A percentile compares a stretch with the other conserved stretches of the same genome.
These are phyloP conservation scores for Talaromyces proteolyticus DNA, from an alignment of 495 filamentous ascomycete genomes.

Conservation along the genomic window DNA sequence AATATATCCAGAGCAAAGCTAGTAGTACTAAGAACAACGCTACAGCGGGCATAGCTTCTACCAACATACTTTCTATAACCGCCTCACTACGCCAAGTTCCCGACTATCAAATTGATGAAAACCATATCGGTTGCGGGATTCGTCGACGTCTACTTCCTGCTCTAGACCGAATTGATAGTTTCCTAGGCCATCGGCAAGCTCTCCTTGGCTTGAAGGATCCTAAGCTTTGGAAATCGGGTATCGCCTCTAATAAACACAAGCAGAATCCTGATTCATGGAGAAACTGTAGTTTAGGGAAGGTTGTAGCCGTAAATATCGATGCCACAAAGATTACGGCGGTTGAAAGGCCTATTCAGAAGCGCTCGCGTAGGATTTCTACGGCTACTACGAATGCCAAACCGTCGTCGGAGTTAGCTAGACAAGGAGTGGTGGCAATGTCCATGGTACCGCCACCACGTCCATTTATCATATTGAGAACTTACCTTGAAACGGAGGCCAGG, in stretches of 20 bases:
- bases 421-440: no score
- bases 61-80: conserved; percentile 47
- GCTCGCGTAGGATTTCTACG: no score
- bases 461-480: no score
- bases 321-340: conserved; percentile 23
- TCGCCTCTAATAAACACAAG: not conserved
- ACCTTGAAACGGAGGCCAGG: conserved; percentile 13
- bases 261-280: conserved; percentile 18
- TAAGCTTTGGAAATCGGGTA: conserved; percentile 16
- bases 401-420: no score
- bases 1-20: no score
- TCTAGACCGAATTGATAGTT: conserved; percentile 58
- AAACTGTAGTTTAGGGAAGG: conserved; percentile 13
- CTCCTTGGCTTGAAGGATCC: conserved; percentile 58
- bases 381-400: not conserved
- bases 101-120: conserved; percentile 70
- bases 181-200: conserved; percentile 62
- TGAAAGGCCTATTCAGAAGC: no score
- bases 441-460: no score
- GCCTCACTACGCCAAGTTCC: conserved; percentile 56
- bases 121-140: conserved; percentile 75
- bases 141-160: conserved; percentile 60
- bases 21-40: conserved; percentile 3
- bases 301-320: conserved; percentile 24
- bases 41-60: not conserved